Evolutionary conservation across 2,329 filamentous ascomycete species (phyloP), one percentile per base, ranked within the genome.

Genomic region (Colletotrichum musicola): DNA sequence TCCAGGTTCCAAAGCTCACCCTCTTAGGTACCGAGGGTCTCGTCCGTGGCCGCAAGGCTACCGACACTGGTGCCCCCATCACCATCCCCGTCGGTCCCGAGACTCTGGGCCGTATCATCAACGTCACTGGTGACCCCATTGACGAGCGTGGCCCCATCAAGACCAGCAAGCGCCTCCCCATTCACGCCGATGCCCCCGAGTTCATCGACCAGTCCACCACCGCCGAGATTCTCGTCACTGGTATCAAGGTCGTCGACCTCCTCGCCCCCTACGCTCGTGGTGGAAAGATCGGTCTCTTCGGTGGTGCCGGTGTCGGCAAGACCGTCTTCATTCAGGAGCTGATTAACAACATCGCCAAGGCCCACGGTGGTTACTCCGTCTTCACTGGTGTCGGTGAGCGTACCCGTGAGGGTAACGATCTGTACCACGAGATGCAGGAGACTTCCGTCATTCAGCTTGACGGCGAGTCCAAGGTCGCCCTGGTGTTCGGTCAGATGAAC

Each of bases 361-460:
- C 96, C 78, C 96, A 99, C 89, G 96, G 96, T 97, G 96, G 96
- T 97, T 99, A 97, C 93, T 99, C 96, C 76, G 96, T 99, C 83
- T 99, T 99, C 92, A 97, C 94, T 82, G 96, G 96, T 95, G 96
- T 99, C 86, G 96, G 96, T 84, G 96, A 99, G 92, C 95, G 96
- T 89, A 99, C 96, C 82, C 96, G 96, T 94, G 96, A 99, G 92
- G 96, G 96, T 90, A 99, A 99, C 91, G 96, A 99, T 92, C 86
- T 99, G 89, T 99, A 99, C 92, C 95, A 99, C 88, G 96, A 99
- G 91, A 99, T 99, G 96, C 96, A 98, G 89, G 95, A 99, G 88
- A 99, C 96, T 77, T 94, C 93, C 81, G 96, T 99, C 90, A 99
- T 99, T 86, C 91, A 99, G 86, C 94, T 99, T 75, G 96, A 99